Conservation (phyloP, 1,284 basidiomycete genomes). For the Amylostereum areolatum region DNA sequence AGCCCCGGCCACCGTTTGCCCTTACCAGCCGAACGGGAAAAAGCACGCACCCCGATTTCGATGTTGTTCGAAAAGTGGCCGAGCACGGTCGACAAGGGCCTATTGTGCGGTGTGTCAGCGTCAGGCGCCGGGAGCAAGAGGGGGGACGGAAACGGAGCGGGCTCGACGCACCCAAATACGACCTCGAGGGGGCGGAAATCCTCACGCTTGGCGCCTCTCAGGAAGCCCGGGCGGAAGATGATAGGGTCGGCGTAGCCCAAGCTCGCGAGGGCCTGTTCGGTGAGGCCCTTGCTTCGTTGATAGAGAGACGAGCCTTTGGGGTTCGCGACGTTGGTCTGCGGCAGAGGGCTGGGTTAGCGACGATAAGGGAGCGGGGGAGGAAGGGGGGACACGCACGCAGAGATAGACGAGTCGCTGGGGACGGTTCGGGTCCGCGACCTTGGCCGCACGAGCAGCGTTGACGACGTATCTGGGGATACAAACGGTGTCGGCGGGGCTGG, state of each 20-base stretch:
- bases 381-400: slow-evolving; percentile 39
- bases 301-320: slow-evolving; percentile 47
- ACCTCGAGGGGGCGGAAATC: slow-evolving; percentile 36
- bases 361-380: too few species aligned
- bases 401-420: slow-evolving; percentile 63
- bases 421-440: slow-evolving; percentile 30
- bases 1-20: too few species aligned
- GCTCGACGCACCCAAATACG: slow-evolving; percentile 32
- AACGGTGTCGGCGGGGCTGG: neutral
- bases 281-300: slow-evolving; percentile 63
- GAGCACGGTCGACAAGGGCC: slow-evolving; percentile 30
- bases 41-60: slow-evolving; percentile 39
- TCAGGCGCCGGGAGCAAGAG: neutral
- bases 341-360: too few species aligned
- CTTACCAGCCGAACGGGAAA: neutral
- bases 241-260: slow-evolving; percentile 67
- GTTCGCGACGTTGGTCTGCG: slow-evolving; percentile 42
- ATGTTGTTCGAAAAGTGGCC: slow-evolving; percentile 32
- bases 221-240: slow-evolving; percentile 55
- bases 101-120: slow-evolving; percentile 11
- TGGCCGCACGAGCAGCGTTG: slow-evolving; percentile 58
- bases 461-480: slow-evolving; percentile 56
- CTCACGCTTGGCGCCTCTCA: slow-evolving; percentile 26
- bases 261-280: slow-evolving; percentile 59
- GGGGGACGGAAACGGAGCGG: too few species aligned